Evolutionary conservation across 225 moss, liverwort and hornwort genomes (phyloP), one percentile per base, ranked within the genome.

Genomic region (Marchantia paleacea): DNA sequence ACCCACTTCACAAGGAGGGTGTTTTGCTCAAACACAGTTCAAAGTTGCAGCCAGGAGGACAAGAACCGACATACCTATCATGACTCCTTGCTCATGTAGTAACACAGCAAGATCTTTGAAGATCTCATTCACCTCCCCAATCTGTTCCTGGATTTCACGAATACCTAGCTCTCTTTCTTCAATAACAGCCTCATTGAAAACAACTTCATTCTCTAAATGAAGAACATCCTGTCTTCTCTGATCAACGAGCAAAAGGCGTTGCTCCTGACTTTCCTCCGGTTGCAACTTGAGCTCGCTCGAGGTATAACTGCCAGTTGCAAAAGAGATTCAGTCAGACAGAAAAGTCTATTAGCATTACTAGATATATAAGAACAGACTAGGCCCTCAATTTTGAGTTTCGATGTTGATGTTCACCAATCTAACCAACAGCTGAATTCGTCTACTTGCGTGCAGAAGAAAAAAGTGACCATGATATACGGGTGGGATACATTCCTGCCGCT

Each of bases 141-240:
- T 97, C 87, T 97, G 97, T 83, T 97, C 95, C 72, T 93, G 93
- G 72, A 97, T 97, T 86, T 93, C 97, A 74, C 92, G 92, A 49
- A 97, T 97, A 12, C 95, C 95, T 86, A 92, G 92, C 53, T 97
- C 93, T 83, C 95, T 85, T 85, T 97, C 97, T 73, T 97, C 97
- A 81, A 97, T 97, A 53, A 92, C 89, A 78, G 87, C 90, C 76
- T 90, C 86, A 81, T 97, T 93, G 77, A 85, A 86, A 55, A 85
- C 80, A 15, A 89, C 69, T 77, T 89, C 89, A 65, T 89, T 86
- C 4, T 89, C 89, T 73, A 86, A 81, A 50, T 84, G 84, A 69
- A 89, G 26, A 10, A 83, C 22, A 10, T 89, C 86, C 60, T 85
- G 84, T 82, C 84, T 81, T 83, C 78, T 86, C 82, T 89, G 89